These are phyloP conservation scores for Orychophragmus violaceus DNA, from an alignment of 345 rosid genomes.

Conservation along the genomic window DNA sequence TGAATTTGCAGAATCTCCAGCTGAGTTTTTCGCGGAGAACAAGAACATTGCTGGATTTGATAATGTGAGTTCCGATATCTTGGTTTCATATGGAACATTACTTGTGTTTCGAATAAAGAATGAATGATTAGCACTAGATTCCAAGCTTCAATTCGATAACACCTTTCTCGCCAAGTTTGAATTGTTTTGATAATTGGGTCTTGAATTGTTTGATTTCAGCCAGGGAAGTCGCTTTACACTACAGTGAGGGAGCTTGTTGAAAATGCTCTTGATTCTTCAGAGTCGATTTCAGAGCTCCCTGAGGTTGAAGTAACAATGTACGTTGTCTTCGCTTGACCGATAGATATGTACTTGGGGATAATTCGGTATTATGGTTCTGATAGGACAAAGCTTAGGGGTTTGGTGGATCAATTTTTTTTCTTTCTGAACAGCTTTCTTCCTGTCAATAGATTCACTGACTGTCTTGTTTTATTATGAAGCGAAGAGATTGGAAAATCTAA, in stretches of 20 bases:
- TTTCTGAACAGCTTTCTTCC: no score
- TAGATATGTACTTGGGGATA: neutral
- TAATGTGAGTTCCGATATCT: constrained; percentile 47
- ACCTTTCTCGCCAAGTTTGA: neutral
- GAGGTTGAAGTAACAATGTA: constrained; percentile 80
- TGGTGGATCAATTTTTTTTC: no score
- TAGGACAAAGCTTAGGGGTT: neutral
- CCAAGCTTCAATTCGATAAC: no score
- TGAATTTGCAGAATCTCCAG: constrained; percentile 77
- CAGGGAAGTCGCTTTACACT: constrained; percentile 86
- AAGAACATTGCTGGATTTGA: constrained; percentile 99
- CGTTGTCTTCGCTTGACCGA: constrained; percentile 13
- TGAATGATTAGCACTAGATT: no score
- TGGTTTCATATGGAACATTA: neutral
- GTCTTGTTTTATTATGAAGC: constrained; percentile 38
- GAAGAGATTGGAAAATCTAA: constrained; percentile 84
- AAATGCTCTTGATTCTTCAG: constrained; percentile 90
- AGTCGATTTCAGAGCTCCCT: constrained; percentile 90
- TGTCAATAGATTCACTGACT: no score
- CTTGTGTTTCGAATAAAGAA: neutral
- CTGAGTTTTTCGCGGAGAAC: constrained; percentile 97
- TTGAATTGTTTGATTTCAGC: constrained; percentile 41
- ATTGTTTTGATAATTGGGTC: neutral
- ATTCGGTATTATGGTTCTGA: neutral
- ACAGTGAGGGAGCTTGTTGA: constrained; percentile 94